Percentiles rank a stretch among this genome's conserved stretches.
Evolutionary conservation across 2,329 filamentous ascomycete genomes (phyloP).

Genomic region (Beauveria australis): DNA sequence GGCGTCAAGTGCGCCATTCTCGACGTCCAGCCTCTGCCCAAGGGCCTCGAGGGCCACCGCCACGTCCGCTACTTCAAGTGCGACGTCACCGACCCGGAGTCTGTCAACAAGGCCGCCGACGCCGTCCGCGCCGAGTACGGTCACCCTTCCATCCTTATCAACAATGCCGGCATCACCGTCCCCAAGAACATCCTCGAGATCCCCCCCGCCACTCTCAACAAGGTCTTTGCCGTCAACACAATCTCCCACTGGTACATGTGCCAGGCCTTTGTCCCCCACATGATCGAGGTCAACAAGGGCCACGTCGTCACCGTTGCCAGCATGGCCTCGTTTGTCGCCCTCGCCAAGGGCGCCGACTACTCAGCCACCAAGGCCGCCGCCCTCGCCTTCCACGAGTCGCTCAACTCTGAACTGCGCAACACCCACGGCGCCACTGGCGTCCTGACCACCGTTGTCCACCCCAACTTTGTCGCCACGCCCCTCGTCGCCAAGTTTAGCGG

Average conservation of each 20-base stretch:
- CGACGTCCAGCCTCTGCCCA: constrained; percentile 36
- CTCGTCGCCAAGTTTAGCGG: constrained; percentile 17
- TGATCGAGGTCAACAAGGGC: constrained; percentile 52
- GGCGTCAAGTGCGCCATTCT: constrained; percentile 57
- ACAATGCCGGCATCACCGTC: constrained; percentile 38
- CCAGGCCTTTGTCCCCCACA: constrained; percentile 53
- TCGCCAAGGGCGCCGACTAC: constrained; percentile 56
- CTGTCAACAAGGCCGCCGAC: constrained; percentile 38
- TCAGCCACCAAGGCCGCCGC: constrained; percentile 52
- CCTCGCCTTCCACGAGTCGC: constrained; percentile 54
- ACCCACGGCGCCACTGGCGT: constrained; percentile 49
- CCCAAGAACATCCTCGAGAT: constrained; percentile 50
- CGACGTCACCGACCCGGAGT: constrained; percentile 49
- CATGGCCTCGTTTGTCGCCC: constrained; percentile 48
- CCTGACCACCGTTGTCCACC: constrained; percentile 53
- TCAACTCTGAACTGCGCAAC: constrained; percentile 43
- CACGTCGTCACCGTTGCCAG: constrained; percentile 60
- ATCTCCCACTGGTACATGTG: constrained; percentile 53
- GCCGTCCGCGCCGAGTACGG: constrained; percentile 44
- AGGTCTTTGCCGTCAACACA: constrained; percentile 59
- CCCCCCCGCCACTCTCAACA: constrained; percentile 44
- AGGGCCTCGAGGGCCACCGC: constrained; percentile 21
- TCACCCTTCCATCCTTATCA: constrained; percentile 53
- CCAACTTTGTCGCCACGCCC: constrained; percentile 25
- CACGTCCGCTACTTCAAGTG: constrained; percentile 57